These are phyloP conservation scores for Hydnum rufescens DNA, from an alignment of 768 basidiomycete genomes.

Conservation along the genomic window DNA sequence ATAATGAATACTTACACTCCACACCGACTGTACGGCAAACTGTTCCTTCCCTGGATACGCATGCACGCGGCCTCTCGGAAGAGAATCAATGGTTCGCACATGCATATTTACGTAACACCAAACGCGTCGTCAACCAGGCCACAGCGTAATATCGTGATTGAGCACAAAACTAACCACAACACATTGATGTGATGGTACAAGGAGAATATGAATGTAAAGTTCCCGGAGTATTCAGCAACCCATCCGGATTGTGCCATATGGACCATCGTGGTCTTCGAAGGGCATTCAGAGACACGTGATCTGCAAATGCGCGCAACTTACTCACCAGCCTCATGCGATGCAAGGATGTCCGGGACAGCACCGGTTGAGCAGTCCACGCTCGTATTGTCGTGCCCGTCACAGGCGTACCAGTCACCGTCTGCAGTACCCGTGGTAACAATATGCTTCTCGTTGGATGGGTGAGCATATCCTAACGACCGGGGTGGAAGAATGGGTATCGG, in stretches of 20 bases:
- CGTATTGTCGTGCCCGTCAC: constrained; percentile 9
- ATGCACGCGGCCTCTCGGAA: background rate
- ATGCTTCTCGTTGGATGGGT: constrained; percentile 3
- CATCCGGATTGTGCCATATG: background rate
- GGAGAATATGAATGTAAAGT: too few species aligned
- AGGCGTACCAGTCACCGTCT: constrained; percentile 2
- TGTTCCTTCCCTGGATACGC: too few species aligned
- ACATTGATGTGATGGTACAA: too few species aligned
- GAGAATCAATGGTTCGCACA: too few species aligned
- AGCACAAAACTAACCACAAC: too few species aligned
- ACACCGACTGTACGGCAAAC: too few species aligned
- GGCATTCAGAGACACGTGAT: background rate
- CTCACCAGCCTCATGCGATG: background rate
- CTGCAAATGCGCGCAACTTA: background rate
- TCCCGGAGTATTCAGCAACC: background rate
- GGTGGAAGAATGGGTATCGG: background rate
- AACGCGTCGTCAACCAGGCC: too few species aligned
- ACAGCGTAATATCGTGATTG: too few species aligned
- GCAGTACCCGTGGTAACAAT: background rate
- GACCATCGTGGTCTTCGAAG: background rate
- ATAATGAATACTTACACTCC: too few species aligned
- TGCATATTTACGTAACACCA: too few species aligned
- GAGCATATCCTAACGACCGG: background rate
- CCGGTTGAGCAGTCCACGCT: constrained; percentile 5
- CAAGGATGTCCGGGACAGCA: constrained; percentile 6